phyloP scores from a whole-genome alignment of 345 rosid genomes.

The Lepidium aucheri region DNA sequence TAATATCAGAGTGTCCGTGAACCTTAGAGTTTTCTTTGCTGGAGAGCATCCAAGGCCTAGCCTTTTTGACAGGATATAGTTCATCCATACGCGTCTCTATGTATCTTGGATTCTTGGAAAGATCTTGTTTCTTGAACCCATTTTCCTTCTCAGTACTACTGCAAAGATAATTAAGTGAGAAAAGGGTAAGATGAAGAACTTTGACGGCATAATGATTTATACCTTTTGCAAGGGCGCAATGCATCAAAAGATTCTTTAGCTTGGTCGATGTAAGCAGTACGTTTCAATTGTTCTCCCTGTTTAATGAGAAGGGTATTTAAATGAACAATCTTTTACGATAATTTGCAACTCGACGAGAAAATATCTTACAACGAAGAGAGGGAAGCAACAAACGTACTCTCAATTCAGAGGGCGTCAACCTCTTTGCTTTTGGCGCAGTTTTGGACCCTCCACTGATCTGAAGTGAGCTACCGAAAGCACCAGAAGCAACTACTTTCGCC shows the following conservation, averaged over 20 bases:
- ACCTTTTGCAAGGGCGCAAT: slow-evolving; percentile 39
- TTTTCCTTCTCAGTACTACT: slow-evolving; percentile 28
- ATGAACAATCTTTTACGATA: neutral
- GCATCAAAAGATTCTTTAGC: slow-evolving; percentile 41
- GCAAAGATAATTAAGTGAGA: slow-evolving; percentile 15
- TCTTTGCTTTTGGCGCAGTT: slow-evolving; percentile 35
- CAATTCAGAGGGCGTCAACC: slow-evolving; percentile 86
- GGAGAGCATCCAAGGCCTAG: slow-evolving; percentile 43
- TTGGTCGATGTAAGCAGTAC: slow-evolving; percentile 40
- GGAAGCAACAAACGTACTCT: slow-evolving; percentile 39
- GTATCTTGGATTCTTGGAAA: slow-evolving; percentile 47
- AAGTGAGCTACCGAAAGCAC: slow-evolving; percentile 38
- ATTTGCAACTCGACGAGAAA: neutral
- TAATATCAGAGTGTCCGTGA: neutral
- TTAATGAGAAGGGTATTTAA: neutral
- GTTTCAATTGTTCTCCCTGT: slow-evolving; percentile 73
- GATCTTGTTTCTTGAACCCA: slow-evolving; percentile 45
- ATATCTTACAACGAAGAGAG: neutral
- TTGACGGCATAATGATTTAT: neutral
- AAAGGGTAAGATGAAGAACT: neutral
- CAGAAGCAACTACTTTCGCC: slow-evolving; percentile 64
- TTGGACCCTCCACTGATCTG: slow-evolving; percentile 40
- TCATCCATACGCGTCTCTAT: slow-evolving; percentile 65
- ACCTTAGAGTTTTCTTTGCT: slow-evolving; percentile 73
- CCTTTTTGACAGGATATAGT: slow-evolving; percentile 70